These are phyloP conservation scores for Phytophthora parvispora DNA, from an alignment of 352 stramenopile genomes.

Conservation along the genomic window DNA sequence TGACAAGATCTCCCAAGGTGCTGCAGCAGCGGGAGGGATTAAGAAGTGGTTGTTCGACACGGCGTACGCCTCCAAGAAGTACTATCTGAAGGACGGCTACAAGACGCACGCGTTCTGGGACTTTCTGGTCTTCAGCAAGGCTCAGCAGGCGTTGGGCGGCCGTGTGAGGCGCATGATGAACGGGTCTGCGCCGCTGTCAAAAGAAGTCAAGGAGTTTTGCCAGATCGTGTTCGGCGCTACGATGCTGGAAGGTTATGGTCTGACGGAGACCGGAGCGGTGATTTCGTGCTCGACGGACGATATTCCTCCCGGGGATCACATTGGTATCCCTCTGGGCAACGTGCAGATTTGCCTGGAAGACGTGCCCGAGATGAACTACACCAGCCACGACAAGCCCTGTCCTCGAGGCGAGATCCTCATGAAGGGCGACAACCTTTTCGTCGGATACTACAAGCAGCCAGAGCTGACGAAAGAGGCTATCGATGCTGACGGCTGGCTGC, in stretches of 20 bases:
- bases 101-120: conserved; percentile 92
- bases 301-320: conserved; percentile 82
- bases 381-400: conserved; percentile 52
- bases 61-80: conserved; percentile 83
- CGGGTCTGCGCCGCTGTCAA: conserved; percentile 93
- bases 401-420: conserved; percentile 91
- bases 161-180: conserved; percentile 93
- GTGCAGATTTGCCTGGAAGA: conserved; percentile 95
- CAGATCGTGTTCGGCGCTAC: conserved; percentile 92
- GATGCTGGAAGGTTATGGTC: conserved; percentile 96
- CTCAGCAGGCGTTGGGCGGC: conserved; percentile 93
- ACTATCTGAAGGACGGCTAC: conserved; percentile 46
- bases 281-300: conserved; percentile 47
- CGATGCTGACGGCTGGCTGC: conserved; percentile 95
- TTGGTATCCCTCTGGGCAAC: conserved; percentile 89
- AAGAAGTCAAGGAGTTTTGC: conserved; percentile 96
- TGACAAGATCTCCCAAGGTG: conserved; percentile 89
- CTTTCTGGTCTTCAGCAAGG: conserved; percentile 96
- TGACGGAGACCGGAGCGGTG: conserved; percentile 88
- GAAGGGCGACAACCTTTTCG: conserved; percentile 84
- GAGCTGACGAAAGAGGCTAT: conserved; percentile 93
- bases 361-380: conserved; percentile 98
- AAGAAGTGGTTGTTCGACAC: conserved; percentile 92
- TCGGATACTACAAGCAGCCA: conserved; percentile 96
- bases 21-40: conserved; percentile 69